Evolutionary conservation across 306 rosid species (phyloP).

Genomic region (Gastrolobium villosum): DNA sequence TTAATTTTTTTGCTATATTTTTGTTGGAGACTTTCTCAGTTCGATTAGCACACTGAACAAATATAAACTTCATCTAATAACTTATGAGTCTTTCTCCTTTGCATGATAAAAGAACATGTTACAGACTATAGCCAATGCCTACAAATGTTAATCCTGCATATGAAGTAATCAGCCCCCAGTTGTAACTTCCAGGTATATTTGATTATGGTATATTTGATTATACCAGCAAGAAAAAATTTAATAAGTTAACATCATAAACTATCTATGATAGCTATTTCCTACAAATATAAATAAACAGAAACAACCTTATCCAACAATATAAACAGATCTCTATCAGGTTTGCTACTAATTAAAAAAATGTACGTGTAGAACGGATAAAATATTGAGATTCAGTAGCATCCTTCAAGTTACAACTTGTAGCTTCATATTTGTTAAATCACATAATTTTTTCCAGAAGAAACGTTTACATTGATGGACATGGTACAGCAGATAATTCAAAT

Average conservation of each 20-base stretch:
- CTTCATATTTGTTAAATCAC: too few species aligned
- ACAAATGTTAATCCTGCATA: not conserved
- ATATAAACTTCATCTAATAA: not conserved
- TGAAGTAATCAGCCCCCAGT: not conserved
- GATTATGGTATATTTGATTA: not conserved
- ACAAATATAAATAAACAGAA: not conserved
- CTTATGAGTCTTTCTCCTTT: not conserved
- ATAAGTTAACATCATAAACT: not conserved
- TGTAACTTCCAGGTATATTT: not conserved
- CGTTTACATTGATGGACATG: not conserved
- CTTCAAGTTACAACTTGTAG: too few species aligned
- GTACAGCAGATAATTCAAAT: slow-evolving; percentile 9
- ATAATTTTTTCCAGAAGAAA: too few species aligned
- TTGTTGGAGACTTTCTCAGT: not conserved
- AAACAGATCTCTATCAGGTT: too few species aligned
- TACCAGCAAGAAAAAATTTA: not conserved
- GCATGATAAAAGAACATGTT: not conserved
- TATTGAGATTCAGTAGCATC: too few species aligned
- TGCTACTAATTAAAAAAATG: too few species aligned
- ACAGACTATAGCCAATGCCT: not conserved
- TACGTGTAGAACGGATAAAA: too few species aligned
- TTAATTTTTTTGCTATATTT: not conserved
- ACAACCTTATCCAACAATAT: too few species aligned
- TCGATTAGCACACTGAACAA: not conserved
- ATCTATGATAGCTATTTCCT: slow-evolving; percentile 3